Evolutionary conservation across 2,329 filamentous ascomycete species (phyloP).

Genomic region (Tolypocladium tundrense): DNA sequence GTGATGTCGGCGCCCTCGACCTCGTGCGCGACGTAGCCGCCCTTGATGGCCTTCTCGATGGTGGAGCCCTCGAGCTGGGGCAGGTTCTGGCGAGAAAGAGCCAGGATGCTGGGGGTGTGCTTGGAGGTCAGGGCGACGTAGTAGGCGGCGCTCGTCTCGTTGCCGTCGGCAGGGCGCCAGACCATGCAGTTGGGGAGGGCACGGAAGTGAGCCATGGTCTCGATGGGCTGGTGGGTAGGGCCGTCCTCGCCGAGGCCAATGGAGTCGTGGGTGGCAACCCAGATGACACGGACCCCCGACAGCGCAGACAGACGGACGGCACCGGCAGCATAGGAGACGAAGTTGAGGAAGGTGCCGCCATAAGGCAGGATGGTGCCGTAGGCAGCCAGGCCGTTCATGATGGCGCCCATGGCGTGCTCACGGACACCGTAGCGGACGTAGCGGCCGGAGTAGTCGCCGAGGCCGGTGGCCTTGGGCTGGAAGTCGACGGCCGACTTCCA

Average conservation of each 20-base stretch:
- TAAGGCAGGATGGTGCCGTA: constrained; percentile 95
- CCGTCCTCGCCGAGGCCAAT: constrained; percentile 98
- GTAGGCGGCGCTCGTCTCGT: constrained; percentile 97
- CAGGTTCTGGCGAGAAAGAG: constrained; percentile 94
- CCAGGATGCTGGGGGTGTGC: constrained; percentile 84
- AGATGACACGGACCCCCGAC: constrained; percentile 83
- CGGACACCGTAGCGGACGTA: constrained; percentile 90
- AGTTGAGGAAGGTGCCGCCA: constrained; percentile 97
- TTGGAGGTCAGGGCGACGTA: constrained; percentile 87
- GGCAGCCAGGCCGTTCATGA: constrained; percentile 89
- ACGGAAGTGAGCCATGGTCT: constrained; percentile 97
- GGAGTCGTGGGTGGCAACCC: constrained; percentile 96
- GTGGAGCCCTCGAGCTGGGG: constrained; percentile 93
- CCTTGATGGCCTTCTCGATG: constrained; percentile 83
- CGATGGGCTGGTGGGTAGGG: constrained; percentile 97
- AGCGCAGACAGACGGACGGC: constrained; percentile 89
- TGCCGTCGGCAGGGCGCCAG: constrained; percentile 96
- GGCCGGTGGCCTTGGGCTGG: constrained; percentile 76
- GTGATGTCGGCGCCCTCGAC: constrained; percentile 76
- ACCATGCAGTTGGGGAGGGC: constrained; percentile 99
- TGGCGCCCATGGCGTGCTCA: constrained; percentile 85
- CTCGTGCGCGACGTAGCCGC: constrained; percentile 86
- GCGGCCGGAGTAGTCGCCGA: constrained; percentile 83
- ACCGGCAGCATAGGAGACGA: constrained; percentile 94
- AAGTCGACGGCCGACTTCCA: constrained; percentile 98